These are phyloP conservation scores for Saccharomycopsis phalli DNA, from an alignment of 1,139 yeast species.

Conservation along the genomic window DNA sequence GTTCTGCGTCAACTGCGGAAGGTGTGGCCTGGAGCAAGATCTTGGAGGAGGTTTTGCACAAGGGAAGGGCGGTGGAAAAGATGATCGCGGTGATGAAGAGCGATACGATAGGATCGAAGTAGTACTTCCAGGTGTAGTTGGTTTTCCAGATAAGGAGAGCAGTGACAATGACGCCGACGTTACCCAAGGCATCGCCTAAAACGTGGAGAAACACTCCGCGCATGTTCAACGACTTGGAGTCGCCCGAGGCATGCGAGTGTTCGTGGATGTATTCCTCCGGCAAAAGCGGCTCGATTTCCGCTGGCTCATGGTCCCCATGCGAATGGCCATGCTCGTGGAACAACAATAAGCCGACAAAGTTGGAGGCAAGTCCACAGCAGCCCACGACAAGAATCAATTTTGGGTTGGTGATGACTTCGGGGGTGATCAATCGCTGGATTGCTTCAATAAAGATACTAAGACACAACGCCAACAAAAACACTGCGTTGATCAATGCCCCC, in stretches of 20 bases:
- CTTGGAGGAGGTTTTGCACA: constrained; percentile 79
- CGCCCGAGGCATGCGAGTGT: constrained; percentile 19
- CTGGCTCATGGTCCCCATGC: constrained; percentile 31
- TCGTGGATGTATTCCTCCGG: constrained; percentile 22
- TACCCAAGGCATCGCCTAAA: constrained; percentile 92
- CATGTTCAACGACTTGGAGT: constrained; percentile 75
- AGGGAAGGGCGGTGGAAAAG: constrained; percentile 84
- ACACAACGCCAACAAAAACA: constrained; percentile 83
- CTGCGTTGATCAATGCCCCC: constrained; percentile 91
- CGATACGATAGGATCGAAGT: constrained; percentile 81
- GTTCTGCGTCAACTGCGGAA: constrained; percentile 63
- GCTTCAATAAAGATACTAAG: constrained; percentile 91
- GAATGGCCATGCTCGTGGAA: constrained; percentile 85
- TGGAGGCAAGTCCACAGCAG: constrained; percentile 69
- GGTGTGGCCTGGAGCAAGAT: constrained; percentile 93
- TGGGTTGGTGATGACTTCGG: constrained; percentile 74
- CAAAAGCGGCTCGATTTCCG: constrained; percentile 26
- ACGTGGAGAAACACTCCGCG: constrained; percentile 95
- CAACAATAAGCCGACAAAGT: constrained; percentile 70
- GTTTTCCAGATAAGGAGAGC: constrained; percentile 94
- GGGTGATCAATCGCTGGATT: constrained; percentile 75
- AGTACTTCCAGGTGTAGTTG: constrained; percentile 76
- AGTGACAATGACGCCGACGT: constrained; percentile 83
- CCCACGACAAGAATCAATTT: constrained; percentile 77
- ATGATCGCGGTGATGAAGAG: constrained; percentile 79